Conservation (phyloP, 2,329 filamentous ascomycete genomes). For the Sporothrix euskadiensis region DNA sequence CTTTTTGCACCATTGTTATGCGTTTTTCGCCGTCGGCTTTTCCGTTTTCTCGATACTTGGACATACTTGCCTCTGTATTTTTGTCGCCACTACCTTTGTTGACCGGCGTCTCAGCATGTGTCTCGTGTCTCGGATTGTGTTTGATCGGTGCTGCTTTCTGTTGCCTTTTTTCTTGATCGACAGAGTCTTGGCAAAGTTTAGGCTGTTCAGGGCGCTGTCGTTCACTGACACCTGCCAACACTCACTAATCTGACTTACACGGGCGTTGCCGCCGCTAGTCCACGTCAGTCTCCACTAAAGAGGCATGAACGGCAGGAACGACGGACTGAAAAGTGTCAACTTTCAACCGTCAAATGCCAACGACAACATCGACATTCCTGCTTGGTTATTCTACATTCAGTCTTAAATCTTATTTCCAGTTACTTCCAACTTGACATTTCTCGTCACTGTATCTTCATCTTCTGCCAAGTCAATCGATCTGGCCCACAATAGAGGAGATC, state of each 20-base stretch:
- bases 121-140: conserved; percentile 30
- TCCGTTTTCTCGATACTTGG: neutral
- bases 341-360: neutral
- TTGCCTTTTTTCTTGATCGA: neutral
- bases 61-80: neutral
- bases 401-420: neutral
- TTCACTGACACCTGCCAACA: neutral
- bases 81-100: neutral
- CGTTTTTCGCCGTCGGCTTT: neutral
- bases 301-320: neutral
- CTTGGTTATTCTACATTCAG: neutral
- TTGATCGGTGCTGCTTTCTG: conserved; percentile 27
- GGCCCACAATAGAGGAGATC: neutral
- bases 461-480: conserved; percentile 7
- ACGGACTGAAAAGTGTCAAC: neutral
- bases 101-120: conserved; percentile 28
- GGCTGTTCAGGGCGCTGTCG: neutral
- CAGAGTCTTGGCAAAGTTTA: conserved; percentile 5
- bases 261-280: conserved; percentile 14
- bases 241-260: neutral
- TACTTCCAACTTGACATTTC: neutral
- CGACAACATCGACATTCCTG: neutral
- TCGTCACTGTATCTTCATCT: neutral
- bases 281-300: neutral
- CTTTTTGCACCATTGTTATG: conserved; percentile 15